Evolutionary conservation across 495 filamentous ascomycete genomes (phyloP).

Genomic region (Trypethelium eluteriae): DNA sequence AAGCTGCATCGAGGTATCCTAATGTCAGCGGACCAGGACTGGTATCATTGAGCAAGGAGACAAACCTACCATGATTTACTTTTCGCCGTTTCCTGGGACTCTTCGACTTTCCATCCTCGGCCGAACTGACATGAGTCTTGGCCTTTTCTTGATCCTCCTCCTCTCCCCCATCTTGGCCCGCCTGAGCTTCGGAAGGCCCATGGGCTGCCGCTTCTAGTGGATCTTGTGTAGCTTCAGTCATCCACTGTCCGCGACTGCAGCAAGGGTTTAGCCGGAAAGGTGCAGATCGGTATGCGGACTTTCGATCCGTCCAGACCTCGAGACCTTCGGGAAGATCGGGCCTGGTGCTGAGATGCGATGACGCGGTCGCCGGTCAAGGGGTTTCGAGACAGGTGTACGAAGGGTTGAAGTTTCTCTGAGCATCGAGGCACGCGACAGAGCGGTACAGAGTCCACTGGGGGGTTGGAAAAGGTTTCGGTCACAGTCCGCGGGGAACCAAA

Average conservation of each 20-base stretch:
- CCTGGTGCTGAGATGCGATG: not conserved
- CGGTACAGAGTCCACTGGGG: not conserved
- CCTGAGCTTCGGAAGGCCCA: slow-evolving; percentile 8
- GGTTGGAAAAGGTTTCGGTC: not conserved
- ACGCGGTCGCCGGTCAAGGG: slow-evolving; percentile 9
- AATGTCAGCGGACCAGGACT: slow-evolving; percentile 35
- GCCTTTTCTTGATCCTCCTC: not conserved
- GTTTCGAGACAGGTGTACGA: slow-evolving; percentile 5
- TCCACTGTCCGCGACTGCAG: slow-evolving; percentile 11
- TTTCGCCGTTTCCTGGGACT: slow-evolving; percentile 95
- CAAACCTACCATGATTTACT: slow-evolving; percentile 85
- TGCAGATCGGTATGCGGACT: slow-evolving; percentile 9
- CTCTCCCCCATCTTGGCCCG: not conserved
- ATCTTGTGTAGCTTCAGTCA: slow-evolving; percentile 11
- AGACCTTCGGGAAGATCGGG: not conserved
- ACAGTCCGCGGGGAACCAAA: not conserved
- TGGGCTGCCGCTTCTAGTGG: slow-evolving; percentile 8
- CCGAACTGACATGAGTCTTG: not conserved
- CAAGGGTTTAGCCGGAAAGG: slow-evolving; percentile 12
- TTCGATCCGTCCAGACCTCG: slow-evolving; percentile 9
- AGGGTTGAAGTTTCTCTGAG: not conserved
- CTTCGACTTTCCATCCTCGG: slow-evolving; percentile 16
- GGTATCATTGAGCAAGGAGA: slow-evolving; percentile 25
- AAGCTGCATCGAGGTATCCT: slow-evolving; percentile 54
- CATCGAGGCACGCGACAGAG: slow-evolving; percentile 7